Conservation (phyloP, 805 yeast species). For the Candida verbasci region DNA sequence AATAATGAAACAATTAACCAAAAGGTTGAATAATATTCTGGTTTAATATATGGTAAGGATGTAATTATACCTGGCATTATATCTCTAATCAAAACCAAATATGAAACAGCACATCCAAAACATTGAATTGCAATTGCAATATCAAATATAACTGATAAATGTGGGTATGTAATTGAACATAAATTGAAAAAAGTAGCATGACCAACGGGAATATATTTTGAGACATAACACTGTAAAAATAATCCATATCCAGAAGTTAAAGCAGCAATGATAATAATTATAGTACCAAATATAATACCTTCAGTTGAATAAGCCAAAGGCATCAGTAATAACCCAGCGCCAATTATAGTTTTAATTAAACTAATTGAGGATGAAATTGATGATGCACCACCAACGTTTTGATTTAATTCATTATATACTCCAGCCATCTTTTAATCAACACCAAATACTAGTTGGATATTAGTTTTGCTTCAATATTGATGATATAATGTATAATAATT, state of each 20-base stretch:
- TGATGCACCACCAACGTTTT: constrained; percentile 39
- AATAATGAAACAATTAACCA: constrained; percentile 54
- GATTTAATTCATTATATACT: no score
- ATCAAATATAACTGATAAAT: constrained; percentile 58
- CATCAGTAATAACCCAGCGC: constrained; percentile 76
- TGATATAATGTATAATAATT: no score
- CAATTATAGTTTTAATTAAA: constrained; percentile 71
- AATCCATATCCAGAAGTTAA: constrained; percentile 65
- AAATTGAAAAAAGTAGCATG: constrained; percentile 69
- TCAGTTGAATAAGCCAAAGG: constrained; percentile 70
- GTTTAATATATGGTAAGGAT: constrained; percentile 16
- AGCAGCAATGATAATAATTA: constrained; percentile 58
- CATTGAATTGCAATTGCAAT: constrained; percentile 67
- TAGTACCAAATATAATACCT: constrained; percentile 55
- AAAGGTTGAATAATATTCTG: constrained; percentile 38
- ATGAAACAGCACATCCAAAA: constrained; percentile 66
- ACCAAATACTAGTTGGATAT: no score
- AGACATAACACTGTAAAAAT: constrained; percentile 55
- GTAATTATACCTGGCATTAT: constrained; percentile 56
- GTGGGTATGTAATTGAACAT: constrained; percentile 60
- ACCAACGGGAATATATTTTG: constrained; percentile 52
- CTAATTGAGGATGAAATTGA: constrained; percentile 58
- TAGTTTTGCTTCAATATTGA: no score
- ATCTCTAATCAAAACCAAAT: constrained; percentile 67
- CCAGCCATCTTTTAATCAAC: no score